These are phyloP conservation scores for Tetrahymena borealis DNA, from an alignment of 73 alveolate species.

Conservation along the genomic window DNA sequence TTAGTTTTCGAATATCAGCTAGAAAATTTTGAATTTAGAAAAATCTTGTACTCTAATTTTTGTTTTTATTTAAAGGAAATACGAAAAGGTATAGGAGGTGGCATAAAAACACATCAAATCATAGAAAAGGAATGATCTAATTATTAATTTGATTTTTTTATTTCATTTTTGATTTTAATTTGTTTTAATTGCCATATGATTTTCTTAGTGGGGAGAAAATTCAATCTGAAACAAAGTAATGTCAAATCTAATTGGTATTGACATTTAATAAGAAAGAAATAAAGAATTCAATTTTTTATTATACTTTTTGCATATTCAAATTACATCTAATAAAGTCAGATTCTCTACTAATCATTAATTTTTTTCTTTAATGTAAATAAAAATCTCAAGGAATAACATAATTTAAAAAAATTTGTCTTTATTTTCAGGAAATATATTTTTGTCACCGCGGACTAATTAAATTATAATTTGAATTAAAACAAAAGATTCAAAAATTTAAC, in stretches of 20 bases:
- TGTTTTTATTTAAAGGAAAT: not conserved
- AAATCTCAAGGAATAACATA: not conserved
- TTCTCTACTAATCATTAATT: not conserved
- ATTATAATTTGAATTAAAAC: not conserved
- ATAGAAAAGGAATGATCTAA: not conserved
- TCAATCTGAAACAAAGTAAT: not conserved
- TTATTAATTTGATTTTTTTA: not conserved
- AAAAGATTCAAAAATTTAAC: not conserved
- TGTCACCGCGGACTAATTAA: not conserved
- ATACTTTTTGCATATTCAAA: too few species aligned
- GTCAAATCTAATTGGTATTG: too few species aligned
- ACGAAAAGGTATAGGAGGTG: not conserved
- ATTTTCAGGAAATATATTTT: not conserved
- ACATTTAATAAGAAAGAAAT: too few species aligned
- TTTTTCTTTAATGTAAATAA: not conserved
- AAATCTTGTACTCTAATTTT: not conserved
- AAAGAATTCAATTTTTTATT: too few species aligned
- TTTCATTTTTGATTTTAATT: not conserved
- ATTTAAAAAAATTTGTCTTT: not conserved
- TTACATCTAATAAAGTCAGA: too few species aligned
- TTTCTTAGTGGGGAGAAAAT: not conserved
- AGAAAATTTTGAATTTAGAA: not conserved
- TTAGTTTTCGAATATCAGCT: too few species aligned
- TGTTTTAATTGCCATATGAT: too few species aligned
- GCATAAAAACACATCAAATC: not conserved